Evolutionary conservation across 2,329 filamentous ascomycete genomes (phyloP).

Genomic region (Ophiostoma perfectum): DNA sequence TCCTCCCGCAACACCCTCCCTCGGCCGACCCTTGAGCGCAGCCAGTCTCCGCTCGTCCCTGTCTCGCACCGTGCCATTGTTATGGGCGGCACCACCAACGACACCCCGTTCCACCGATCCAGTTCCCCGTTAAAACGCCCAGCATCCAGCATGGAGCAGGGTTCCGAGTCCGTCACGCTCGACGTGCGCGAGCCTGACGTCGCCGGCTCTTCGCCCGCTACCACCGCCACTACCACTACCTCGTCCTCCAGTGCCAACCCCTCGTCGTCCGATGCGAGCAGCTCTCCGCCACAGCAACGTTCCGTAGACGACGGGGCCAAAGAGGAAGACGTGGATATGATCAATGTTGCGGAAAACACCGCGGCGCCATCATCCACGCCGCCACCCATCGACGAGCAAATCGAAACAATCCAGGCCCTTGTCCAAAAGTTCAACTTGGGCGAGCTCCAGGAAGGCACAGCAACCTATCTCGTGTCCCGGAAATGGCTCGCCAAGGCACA

Average conservation of each 20-base stretch:
- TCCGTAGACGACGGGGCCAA: neutral
- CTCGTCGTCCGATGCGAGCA: neutral
- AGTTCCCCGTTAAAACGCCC: constrained; percentile 61
- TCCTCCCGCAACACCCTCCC: neutral
- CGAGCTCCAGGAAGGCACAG: constrained; percentile 62
- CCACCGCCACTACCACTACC: constrained; percentile 1
- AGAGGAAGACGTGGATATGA: constrained; percentile 22
- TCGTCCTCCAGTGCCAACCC: neutral
- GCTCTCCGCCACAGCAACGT: no score
- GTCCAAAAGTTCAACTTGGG: constrained; percentile 47
- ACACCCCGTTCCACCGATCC: constrained; percentile 50
- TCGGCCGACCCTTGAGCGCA: constrained; percentile 34
- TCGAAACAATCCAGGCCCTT: constrained; percentile 63
- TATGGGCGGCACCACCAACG: constrained; percentile 56
- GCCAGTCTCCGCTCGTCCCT: constrained; percentile 48
- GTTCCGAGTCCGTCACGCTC: constrained; percentile 4
- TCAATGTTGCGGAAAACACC: constrained; percentile 23
- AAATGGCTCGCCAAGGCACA: constrained; percentile 73
- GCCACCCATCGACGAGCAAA: constrained; percentile 48
- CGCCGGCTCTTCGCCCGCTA: constrained; percentile 3
- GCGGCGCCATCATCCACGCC: neutral
- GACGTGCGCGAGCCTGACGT: constrained; percentile 29
- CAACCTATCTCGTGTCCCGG: constrained; percentile 71
- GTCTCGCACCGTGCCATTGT: constrained; percentile 51
- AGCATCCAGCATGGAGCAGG: constrained; percentile 55